A percentile compares a stretch with the other conserved stretches of the same genome.
Evolutionary conservation across 1,284 basidiomycete genomes (phyloP).

Genomic region (Marasmius tenuissimus): DNA sequence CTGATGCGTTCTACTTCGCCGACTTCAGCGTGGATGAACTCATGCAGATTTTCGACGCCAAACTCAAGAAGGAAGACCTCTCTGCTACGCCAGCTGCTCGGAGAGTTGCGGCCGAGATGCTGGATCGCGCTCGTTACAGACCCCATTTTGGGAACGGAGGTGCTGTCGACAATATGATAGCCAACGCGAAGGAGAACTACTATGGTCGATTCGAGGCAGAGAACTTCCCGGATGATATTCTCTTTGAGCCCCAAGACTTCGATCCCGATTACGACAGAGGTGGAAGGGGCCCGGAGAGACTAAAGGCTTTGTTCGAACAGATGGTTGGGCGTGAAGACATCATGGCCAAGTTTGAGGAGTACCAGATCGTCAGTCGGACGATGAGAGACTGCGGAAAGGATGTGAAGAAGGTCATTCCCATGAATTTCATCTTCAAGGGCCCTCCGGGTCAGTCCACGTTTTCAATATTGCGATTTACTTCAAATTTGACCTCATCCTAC

Average conservation of each 20-base stretch:
- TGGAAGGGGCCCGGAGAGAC: conserved; percentile 47
- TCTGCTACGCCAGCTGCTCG: conserved; percentile 56
- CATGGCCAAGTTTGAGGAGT: conserved; percentile 44
- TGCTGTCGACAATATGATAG: conserved; percentile 64
- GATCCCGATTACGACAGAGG: conserved; percentile 57
- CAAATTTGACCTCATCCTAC: neutral
- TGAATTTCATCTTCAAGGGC: conserved; percentile 70
- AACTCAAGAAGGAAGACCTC: conserved; percentile 57
- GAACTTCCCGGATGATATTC: conserved; percentile 35
- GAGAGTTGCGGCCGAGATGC: conserved; percentile 49
- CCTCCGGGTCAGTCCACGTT: conserved; percentile 51
- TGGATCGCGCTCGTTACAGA: conserved; percentile 49
- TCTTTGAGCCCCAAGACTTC: conserved; percentile 61
- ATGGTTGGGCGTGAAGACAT: conserved; percentile 60
- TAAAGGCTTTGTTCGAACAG: conserved; percentile 58
- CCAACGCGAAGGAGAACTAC: conserved; percentile 51
- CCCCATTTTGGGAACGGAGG: conserved; percentile 72
- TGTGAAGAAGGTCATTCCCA: conserved; percentile 52
- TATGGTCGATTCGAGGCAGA: conserved; percentile 39
- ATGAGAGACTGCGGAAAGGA: conserved; percentile 44
- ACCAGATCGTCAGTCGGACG: conserved; percentile 50
- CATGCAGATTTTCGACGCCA: conserved; percentile 49
- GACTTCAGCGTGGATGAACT: conserved; percentile 59
- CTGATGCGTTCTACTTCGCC: conserved; percentile 65
- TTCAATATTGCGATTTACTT: neutral